Base-by-base conservation (phyloP, 139 green algal genomes). In the Tetradesmus obliquus region DNA sequence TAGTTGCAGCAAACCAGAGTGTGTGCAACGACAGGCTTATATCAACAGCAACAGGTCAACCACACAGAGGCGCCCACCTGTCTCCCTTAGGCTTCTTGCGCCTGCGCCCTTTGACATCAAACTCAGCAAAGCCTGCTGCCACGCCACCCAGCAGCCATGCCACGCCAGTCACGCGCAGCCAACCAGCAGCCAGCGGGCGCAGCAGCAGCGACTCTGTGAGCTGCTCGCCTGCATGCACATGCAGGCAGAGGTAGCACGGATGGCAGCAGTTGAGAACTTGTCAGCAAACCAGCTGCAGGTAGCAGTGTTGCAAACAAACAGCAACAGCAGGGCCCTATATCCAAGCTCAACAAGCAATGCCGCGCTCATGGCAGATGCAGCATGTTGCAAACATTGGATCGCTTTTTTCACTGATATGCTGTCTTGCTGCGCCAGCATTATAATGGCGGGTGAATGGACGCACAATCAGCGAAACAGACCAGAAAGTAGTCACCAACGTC, bases 111-210 rank as follows among this genome's bases (percentile, higher is more conserved):
- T 87, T 91, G n/a, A 93, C 88, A 51, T 93, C 69, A 88, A 98
- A 97, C 1, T 85, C n/a, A 5, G 82, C 82, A 19, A 60, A 54
- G 6, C 96, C 95, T 58, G 93, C 86, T 10, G 93, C 94, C 3
- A 88, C 82, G 54, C 93, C 96, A 87, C 94, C 93, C 79, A 98
- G 92, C 82, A 94, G 58, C 96, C 97, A 98, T 1, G 84, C 32
- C 15, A 97, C 89, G 4, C 96, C 96, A 2, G 84, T 86, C 55
- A 98, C 89, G 7, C 92, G 94, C 86, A 99, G 90, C 90, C 90
- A 93, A 51, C 97, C 97, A 3, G 95, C 86, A 55, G 86, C 74
- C 66, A 32, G 92, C 92, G 5, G 97, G 89, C 90, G 92, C 57
- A 84, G 96, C 91, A 55, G 84, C 88, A 99, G 94, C 57, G 91